A percentile compares a stretch with the other conserved stretches of the same genome.
Evolutionary conservation across 768 basidiomycete genomes (phyloP).

Genomic region (Porpolomopsis calyptriformis): DNA sequence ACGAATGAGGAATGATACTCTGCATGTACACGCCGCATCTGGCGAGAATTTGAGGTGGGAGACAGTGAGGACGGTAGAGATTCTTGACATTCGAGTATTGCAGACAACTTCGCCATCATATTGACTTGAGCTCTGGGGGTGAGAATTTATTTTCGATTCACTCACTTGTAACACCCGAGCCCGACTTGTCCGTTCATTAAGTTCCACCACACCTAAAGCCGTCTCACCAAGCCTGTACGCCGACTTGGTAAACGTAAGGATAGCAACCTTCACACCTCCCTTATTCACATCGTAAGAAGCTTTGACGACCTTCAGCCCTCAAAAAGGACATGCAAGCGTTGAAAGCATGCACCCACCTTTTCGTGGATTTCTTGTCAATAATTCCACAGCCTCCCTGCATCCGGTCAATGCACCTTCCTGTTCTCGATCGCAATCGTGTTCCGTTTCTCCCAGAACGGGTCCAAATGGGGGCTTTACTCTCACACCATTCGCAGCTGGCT

Average conservation of each 20-base stretch:
- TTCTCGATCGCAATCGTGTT: conserved; percentile 28
- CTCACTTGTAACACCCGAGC: conserved; percentile 77
- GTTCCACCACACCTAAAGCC: conserved; percentile 74
- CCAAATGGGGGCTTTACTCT: conserved; percentile 19
- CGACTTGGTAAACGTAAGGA: conserved; percentile 84
- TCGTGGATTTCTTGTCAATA: conserved; percentile 78
- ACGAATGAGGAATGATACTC: conserved; percentile 78
- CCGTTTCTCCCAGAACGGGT: conserved; percentile 18
- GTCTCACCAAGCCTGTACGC: conserved; percentile 91
- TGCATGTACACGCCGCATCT: conserved; percentile 68
- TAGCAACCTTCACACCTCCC: conserved; percentile 81
- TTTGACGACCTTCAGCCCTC: conserved; percentile 19
- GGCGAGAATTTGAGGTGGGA: conserved; percentile 34
- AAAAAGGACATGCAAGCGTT: neutral
- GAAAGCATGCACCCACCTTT: conserved; percentile 48
- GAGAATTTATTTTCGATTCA: conserved; percentile 1
- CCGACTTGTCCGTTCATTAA: conserved; percentile 63
- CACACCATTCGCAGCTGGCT: conserved; percentile 18
- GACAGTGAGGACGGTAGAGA: conserved; percentile 55
- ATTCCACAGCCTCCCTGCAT: conserved; percentile 82
- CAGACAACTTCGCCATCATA: conserved; percentile 52
- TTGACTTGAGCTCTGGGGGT: neutral
- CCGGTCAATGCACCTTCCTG: conserved; percentile 42
- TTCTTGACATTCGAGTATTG: conserved; percentile 85
- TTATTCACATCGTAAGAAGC: conserved; percentile 95